Base-by-base conservation (phyloP, 2,329 filamentous ascomycete species). In the Aspergillus tubingensis region DNA sequence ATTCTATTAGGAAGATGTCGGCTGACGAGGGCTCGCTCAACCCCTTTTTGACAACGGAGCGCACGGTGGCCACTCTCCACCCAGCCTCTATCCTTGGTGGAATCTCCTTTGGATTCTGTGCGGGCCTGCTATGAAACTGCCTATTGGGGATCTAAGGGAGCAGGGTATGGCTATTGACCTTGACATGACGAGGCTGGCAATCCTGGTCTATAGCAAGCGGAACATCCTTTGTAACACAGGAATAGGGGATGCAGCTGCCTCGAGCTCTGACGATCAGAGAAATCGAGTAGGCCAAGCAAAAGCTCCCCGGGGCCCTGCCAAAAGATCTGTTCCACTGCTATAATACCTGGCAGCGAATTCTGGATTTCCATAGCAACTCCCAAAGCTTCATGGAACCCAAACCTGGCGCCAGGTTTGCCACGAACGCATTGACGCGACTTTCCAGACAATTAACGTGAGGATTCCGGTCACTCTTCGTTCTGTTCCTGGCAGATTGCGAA, bases 131-230 rank as follows among this genome's bases (percentile, higher is more conserved):
- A 19, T 19, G 19, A 19, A 19, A 2, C 19, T 19, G 19, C 19
- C 19, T 19, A 19, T 19, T 19, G 19, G 19, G 19, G 19, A 15
- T 15, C 43, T 57, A n/a, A 25, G 10, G 41, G 17, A 27, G 13
- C 30, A 49, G 27, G 30, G 30, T 36, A 3, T 38, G 15, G 36
- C 11, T 54, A 38, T 54, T 3, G 51, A 41, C 32, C n/a, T 54
- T 11, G 51, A 41, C 7, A 41, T 54, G 51, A 19, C 36, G 15
- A 41, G 17, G 19, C 17, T 54, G n/a, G 51, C 51, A 23, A 47
- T 55, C 2, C 23, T 55, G 11, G 53, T 44, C 21, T 55, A 47
- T 55, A 47, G 53, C 23, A 55, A 48, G 23, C 41, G 53, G 23
- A 32, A 54, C 51, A 3, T 19, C 19, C 19, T 19, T 19, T 19